These are phyloP conservation scores for Penicillium nucicola DNA, from an alignment of 495 filamentous ascomycete genomes.

Conservation along the genomic window DNA sequence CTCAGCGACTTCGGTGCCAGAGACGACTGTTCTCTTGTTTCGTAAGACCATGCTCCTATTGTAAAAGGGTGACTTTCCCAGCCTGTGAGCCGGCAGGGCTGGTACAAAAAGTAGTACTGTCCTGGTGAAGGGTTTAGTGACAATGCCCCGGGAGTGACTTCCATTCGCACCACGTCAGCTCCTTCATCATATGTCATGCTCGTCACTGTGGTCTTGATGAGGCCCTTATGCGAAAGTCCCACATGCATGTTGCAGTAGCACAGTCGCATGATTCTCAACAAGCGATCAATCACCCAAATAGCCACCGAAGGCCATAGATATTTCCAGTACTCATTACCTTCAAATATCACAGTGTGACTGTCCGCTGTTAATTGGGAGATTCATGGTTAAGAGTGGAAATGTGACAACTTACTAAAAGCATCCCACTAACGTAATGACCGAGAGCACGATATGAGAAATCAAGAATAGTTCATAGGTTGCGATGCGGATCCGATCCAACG, in stretches of 20 bases:
- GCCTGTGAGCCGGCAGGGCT: conserved; percentile 43
- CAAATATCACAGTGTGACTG: conserved; percentile 49
- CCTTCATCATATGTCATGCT: conserved; percentile 42
- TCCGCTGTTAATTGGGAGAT: neutral
- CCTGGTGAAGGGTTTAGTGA: conserved; percentile 41
- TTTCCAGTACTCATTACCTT: conserved; percentile 45
- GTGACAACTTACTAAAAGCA: conserved; percentile 48
- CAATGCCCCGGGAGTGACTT: conserved; percentile 32
- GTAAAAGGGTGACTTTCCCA: conserved; percentile 65
- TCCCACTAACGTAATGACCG: conserved; percentile 45
- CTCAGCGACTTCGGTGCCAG: neutral
- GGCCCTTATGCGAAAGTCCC: conserved; percentile 8
- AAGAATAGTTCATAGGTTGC: conserved; percentile 54
- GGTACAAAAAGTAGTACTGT: conserved; percentile 57
- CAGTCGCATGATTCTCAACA: conserved; percentile 44
- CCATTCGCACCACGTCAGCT: conserved; percentile 50
- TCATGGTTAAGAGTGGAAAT: neutral
- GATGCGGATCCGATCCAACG: conserved; percentile 46
- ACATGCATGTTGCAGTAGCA: conserved; percentile 47
- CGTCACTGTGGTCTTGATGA: conserved; percentile 24
- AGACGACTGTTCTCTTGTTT: conserved; percentile 1
- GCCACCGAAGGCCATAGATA: conserved; percentile 51
- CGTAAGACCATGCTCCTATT: conserved; percentile 42
- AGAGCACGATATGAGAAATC: conserved; percentile 49
- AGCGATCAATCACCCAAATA: conserved; percentile 52